Evolutionary conservation across 768 basidiomycete species (phyloP).

Genomic region (Chalciporus chontae): DNA sequence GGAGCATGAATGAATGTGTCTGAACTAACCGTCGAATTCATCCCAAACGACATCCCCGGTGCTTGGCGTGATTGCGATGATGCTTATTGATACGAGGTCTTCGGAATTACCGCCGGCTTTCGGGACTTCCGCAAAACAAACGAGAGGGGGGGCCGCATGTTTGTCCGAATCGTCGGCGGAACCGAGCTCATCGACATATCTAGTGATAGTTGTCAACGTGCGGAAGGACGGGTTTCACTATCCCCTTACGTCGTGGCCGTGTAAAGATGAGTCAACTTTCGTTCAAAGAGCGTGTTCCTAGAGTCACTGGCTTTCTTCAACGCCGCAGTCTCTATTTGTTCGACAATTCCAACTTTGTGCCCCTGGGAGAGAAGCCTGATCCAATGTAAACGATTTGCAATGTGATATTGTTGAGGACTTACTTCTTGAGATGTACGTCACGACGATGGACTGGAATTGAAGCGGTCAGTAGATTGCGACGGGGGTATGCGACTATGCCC

Average conservation of each 20-base stretch:
- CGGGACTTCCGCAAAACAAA: slow-evolving; percentile 63
- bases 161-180: slow-evolving; percentile 60
- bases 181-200: slow-evolving; percentile 79
- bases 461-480: slow-evolving; percentile 73
- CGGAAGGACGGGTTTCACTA: not conserved
- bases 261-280: slow-evolving; percentile 73
- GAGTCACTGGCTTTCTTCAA: slow-evolving; percentile 82
- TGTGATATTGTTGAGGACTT: slow-evolving; percentile 8
- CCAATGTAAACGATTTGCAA: not conserved
- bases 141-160: slow-evolving; percentile 60
- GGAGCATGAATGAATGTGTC: not conserved
- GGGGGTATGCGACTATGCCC: slow-evolving; percentile 68
- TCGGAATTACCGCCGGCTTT: slow-evolving; percentile 11
- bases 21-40: slow-evolving; percentile 66
- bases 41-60: slow-evolving; percentile 96
- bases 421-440: slow-evolving; percentile 77
- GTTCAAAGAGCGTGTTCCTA: slow-evolving; percentile 66
- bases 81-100: slow-evolving; percentile 51
- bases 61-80: slow-evolving; percentile 78
- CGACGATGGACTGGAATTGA: slow-evolving; percentile 68
- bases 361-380: slow-evolving; percentile 70
- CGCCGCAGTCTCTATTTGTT: slow-evolving; percentile 84
- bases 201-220: slow-evolving; percentile 30
- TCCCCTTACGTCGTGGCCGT: slow-evolving; percentile 78
- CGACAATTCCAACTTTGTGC: slow-evolving; percentile 78